Base-by-base conservation (phyloP, 805 yeast genomes). In the Candida ascalaphidarum region DNA sequence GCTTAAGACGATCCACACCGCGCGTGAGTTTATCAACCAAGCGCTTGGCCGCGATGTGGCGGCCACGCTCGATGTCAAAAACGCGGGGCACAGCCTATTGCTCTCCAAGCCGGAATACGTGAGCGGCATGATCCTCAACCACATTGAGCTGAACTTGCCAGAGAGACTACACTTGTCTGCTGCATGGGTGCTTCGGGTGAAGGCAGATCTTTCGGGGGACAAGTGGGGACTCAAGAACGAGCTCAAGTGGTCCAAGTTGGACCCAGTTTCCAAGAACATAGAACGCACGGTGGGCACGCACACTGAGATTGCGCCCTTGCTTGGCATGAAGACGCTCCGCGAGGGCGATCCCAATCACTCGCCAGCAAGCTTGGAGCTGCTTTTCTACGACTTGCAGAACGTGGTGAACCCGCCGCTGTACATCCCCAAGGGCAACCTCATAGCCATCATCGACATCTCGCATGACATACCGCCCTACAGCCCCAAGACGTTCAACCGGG, bases 191-290 rank as follows among this genome's bases (percentile, higher is more conserved):
- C 59, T 81, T 29, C 64, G 70, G 36, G 62, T 74, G 11, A 71
- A 74, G 41, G 81, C 81, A 3, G 65, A 71, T 29, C 65, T 74
- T 10, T 67, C 74, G 15, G 81, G 80, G 2, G 81, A 73, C 41
- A 81, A 81, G 51, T 81, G 89, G 89, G 82, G 85, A 14, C 52
- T 81, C 37, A 81, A 81, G 50, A 81, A 81, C 44, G 81, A 78
- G 44, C 65, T 61, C 35, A 81, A 81, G 48, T 81, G 92, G 89
- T 62, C 65, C 44, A 56, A 64, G 19, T 60, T 75, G 5, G 61
- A 62, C 25, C 59, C 75, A 1, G 59, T 81, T 0, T 72, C 80
- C 0, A 37, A 52, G 33, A 63, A 58, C 26, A 54, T 74, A 11
- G 43, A 63, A 23, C 36, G 35, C 5, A 53, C 43, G 32, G 50